A percentile compares a stretch with the other conserved stretches of the same genome.
Evolutionary conservation across 108 stramenopile species (phyloP).

Genomic region (Aureococcus anophagefferens): DNA sequence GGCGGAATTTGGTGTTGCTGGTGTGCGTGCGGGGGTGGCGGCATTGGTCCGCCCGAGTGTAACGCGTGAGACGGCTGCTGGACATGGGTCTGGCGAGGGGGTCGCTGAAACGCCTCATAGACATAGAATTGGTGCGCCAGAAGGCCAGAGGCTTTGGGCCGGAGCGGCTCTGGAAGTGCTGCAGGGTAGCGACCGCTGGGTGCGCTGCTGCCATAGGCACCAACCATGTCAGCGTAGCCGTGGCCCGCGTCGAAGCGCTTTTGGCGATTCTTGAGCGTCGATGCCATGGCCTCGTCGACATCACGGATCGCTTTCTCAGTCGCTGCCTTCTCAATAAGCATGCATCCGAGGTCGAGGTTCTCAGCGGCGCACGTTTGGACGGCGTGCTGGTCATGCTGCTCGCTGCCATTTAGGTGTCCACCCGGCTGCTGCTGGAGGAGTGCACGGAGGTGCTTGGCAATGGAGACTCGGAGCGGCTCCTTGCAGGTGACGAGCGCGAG

Average conservation of each 20-base stretch:
- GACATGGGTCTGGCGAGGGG: constrained; percentile 60
- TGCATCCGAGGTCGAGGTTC: constrained; percentile 91
- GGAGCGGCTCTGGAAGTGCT: constrained; percentile 77
- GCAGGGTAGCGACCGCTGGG: constrained; percentile 71
- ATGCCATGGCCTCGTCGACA: constrained; percentile 74
- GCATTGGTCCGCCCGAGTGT: no score
- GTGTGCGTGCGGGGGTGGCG: no score
- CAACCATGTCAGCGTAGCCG: constrained; percentile 73
- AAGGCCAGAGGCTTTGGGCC: constrained; percentile 85
- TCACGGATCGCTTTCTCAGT: constrained; percentile 95
- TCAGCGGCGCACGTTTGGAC: constrained; percentile 84
- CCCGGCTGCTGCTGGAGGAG: constrained; percentile 40
- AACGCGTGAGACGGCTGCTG: constrained; percentile 11
- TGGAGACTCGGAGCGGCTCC: constrained; percentile 83
- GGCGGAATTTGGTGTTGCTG: neutral
- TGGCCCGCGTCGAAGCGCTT: constrained; percentile 67
- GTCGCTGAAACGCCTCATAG: constrained; percentile 89
- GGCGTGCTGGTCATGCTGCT: constrained; percentile 69
- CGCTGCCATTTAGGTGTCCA: constrained; percentile 11
- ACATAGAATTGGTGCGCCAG: constrained; percentile 76
- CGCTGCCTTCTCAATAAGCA: constrained; percentile 97
- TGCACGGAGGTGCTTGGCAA: constrained; percentile 85
- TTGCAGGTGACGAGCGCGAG: constrained; percentile 93
- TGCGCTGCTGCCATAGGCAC: constrained; percentile 50
- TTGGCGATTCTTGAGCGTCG: constrained; percentile 53